phyloP scores from a whole-genome alignment of 1,139 yeast species.

The Scheffersomyces stambukii region DNA sequence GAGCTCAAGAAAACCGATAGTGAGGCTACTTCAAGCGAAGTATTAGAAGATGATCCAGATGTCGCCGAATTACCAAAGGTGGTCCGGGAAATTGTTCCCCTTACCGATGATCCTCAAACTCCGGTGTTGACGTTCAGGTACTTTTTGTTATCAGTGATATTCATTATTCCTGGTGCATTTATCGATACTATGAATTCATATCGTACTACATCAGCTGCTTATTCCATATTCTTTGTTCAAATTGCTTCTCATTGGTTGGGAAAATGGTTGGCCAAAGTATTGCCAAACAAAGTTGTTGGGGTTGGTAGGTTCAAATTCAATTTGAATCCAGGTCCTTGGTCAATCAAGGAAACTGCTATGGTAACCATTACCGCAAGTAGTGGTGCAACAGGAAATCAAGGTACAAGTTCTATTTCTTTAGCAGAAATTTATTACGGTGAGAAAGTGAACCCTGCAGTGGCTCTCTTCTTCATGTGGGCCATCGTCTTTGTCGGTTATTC shows the following conservation, averaged over 20 bases:
- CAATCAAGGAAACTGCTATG: conserved; percentile 42
- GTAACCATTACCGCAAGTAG: conserved; percentile 43
- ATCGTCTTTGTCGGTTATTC: conserved; percentile 47
- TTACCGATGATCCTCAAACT: conserved; percentile 31
- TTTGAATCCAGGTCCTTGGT: conserved; percentile 47
- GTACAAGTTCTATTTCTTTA: conserved; percentile 38
- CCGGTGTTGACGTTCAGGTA: conserved; percentile 42
- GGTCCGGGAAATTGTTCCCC: conserved; percentile 31
- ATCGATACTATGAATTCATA: conserved; percentile 45
- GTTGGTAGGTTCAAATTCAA: conserved; percentile 19
- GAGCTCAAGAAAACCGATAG: too few species aligned
- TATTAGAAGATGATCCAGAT: too few species aligned
- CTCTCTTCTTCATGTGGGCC: conserved; percentile 41
- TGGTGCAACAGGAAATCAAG: conserved; percentile 46
- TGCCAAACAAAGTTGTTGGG: conserved; percentile 28
- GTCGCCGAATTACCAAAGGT: conserved; percentile 23
- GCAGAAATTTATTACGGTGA: conserved; percentile 38
- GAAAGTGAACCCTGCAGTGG: conserved; percentile 26
- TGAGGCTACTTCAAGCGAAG: too few species aligned
- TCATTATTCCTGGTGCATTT: conserved; percentile 47
- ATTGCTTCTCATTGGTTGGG: conserved; percentile 42
- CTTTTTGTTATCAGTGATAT: conserved; percentile 32
- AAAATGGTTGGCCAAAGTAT: conserved; percentile 30
- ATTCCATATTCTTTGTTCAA: conserved; percentile 44
- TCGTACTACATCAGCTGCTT: conserved; percentile 46